Percentiles rank a stretch among this genome's conserved stretches.
These are phyloP conservation scores for Tripidium arundinaceum DNA, from an alignment of 202 grass and related monocot species.

Conservation along the genomic window DNA sequence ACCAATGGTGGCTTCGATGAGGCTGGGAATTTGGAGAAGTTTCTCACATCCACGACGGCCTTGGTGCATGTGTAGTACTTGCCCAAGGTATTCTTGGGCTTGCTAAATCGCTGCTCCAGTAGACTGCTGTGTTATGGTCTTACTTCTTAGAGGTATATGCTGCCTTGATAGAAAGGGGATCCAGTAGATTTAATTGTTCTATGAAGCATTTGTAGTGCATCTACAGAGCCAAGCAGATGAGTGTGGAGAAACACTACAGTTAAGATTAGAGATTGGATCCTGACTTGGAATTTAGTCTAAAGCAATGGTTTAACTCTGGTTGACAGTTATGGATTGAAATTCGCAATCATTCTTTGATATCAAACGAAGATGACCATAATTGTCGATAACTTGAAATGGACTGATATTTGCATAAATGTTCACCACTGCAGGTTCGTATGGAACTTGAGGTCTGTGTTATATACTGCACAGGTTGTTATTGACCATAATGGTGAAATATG, in stretches of 20 bases:
- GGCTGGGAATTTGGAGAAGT: constrained; percentile 68
- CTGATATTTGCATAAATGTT: too few species aligned
- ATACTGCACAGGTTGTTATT: too few species aligned
- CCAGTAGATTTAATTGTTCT: not conserved
- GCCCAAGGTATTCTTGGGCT: constrained; percentile 45
- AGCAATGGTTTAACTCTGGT: not conserved
- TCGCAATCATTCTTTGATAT: not conserved
- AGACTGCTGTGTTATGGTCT: not conserved
- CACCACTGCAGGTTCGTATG: not conserved
- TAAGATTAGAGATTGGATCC: not conserved
- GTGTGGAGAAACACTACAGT: not conserved
- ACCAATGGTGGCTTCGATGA: too few species aligned
- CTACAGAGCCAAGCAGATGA: not conserved
- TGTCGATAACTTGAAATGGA: too few species aligned
- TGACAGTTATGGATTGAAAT: not conserved
- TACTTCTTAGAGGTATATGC: not conserved
- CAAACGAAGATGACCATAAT: not conserved
- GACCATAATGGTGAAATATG: too few species aligned
- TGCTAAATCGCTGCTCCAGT: not conserved
- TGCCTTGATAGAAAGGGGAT: not conserved
- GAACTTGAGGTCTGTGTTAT: not conserved
- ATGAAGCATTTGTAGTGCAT: not conserved
- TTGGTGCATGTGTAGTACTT: constrained; percentile 52
- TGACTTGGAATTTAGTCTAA: not conserved
- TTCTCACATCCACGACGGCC: constrained; percentile 72